Base-by-base conservation (phyloP, 192 early-diverging fungal species). In the Haplosporangium gracile region DNA sequence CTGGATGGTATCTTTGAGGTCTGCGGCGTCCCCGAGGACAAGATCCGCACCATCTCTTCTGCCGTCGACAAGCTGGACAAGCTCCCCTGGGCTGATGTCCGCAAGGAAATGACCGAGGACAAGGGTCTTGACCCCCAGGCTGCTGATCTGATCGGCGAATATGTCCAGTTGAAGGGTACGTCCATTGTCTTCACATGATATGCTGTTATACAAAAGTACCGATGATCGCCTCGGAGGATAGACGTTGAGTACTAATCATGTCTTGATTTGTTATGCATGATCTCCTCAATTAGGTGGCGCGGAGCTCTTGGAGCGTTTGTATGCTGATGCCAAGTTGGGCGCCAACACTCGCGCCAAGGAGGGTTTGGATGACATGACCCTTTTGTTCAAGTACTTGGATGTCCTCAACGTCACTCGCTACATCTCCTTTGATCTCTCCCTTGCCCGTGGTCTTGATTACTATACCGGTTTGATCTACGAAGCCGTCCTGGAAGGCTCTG, bases 391-490 rank as follows among this genome's bases (percentile, higher is more conserved):
- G 71, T 99, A 97, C 89, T 91, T 98, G 43, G 91, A 92, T n/a
- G 88, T 97, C 39, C 95, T 97, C 80, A 91, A 91, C 22, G 92
- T 99, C 18, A 78, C 91, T 13, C 90, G 93, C 38, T 51, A 92
- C 89, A 93, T 98, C 55, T 95, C 95, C 4, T 98, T 99, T 83
- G 98, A 99, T 87, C 92, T 99, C 75, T 95, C 94, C 72, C 91
- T 99, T 82, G 98, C 98, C n/a, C 94, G 98, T 55, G 98, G 98
- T 39, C 85, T 99, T 55, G 98, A 99, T 86, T 99, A 99, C 88
- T 99, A 99, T 90, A 99, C 98, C 51, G 98, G 98, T 38, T 94
- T 99, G 70, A 99, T 99, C 83, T 99, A 99, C 88, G 98, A 99
- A 87, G 98, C 97, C 11, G 96, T 99, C 11, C 88, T 91, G 16